phyloP scores from a whole-genome alignment of 805 yeast species.

The Saccharomycopsis selenospora region DNA sequence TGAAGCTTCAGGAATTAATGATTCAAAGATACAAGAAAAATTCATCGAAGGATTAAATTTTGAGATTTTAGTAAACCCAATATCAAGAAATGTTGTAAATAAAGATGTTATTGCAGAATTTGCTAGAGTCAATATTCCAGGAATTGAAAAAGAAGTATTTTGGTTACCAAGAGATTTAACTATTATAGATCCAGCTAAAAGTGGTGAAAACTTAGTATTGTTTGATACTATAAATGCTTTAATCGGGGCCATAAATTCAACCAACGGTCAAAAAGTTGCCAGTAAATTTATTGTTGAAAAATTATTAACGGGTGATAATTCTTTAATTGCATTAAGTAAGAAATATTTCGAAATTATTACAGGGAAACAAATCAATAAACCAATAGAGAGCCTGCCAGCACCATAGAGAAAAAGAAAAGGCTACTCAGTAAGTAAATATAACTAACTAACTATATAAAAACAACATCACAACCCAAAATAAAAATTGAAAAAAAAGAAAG shows the following conservation, averaged over 20 bases:
- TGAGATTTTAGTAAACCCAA: conserved; percentile 51
- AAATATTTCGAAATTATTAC: conserved; percentile 6
- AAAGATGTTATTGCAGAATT: conserved; percentile 45
- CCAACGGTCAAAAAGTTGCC: conserved; percentile 55
- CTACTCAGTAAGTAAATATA: too few species aligned
- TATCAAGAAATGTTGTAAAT: conserved; percentile 45
- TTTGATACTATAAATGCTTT: conserved; percentile 53
- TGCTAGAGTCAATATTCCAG: conserved; percentile 35
- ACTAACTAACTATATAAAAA: too few species aligned
- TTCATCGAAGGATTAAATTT: conserved; percentile 44
- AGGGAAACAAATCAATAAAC: not conserved
- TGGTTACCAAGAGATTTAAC: conserved; percentile 56
- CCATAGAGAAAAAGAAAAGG: too few species aligned
- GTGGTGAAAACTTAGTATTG: conserved; percentile 51
- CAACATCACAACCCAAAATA: too few species aligned
- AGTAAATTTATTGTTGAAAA: conserved; percentile 50
- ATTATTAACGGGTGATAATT: conserved; percentile 31
- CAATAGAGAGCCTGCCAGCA: not conserved
- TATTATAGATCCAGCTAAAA: conserved; percentile 36
- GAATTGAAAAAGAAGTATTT: conserved; percentile 49
- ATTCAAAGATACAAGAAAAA: conserved; percentile 26
- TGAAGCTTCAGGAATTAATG: conserved; percentile 26
- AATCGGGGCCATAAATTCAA: conserved; percentile 59
- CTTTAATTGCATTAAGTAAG: conserved; percentile 13
- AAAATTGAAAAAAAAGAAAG: too few species aligned